phyloP scores from a whole-genome alignment of 805 yeast species.

The Yarrowia osloensis region DNA sequence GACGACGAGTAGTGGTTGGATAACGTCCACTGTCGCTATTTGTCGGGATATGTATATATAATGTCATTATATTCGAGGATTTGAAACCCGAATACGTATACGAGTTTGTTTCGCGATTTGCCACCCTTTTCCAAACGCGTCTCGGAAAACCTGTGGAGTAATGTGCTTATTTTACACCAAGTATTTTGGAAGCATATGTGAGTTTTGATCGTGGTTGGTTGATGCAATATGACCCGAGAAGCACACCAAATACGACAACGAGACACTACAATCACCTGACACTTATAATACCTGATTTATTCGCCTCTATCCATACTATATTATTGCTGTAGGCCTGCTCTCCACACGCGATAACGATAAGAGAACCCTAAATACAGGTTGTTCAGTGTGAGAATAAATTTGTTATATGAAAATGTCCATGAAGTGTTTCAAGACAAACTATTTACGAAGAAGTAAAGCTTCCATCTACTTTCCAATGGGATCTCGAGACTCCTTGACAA shows the following conservation, averaged over 20 bases:
- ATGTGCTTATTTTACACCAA: not conserved
- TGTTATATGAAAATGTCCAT: not conserved
- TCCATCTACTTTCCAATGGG: not conserved
- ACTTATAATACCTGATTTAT: no score
- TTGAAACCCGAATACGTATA: not conserved
- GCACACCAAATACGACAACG: no score
- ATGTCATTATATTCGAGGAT: not conserved
- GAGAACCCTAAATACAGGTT: not conserved
- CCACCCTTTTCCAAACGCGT: not conserved
- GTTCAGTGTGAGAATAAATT: not conserved
- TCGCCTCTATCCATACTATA: no score
- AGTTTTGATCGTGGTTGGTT: no score
- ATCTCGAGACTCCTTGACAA: slow-evolving; percentile 23
- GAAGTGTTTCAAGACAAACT: not conserved
- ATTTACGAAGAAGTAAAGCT: not conserved
- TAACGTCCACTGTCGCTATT: not conserved
- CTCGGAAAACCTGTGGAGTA: not conserved
- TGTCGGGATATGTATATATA: not conserved
- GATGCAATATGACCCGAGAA: no score
- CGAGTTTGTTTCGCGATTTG: not conserved
- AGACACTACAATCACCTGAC: no score
- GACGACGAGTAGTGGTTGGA: slow-evolving; percentile 33
- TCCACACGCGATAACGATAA: slow-evolving; percentile 16
- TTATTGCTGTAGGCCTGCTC: no score
- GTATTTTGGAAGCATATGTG: not conserved